phyloP scores from a whole-genome alignment of 2,329 filamentous ascomycete genomes.

The Akanthomyces dipterigenus region DNA sequence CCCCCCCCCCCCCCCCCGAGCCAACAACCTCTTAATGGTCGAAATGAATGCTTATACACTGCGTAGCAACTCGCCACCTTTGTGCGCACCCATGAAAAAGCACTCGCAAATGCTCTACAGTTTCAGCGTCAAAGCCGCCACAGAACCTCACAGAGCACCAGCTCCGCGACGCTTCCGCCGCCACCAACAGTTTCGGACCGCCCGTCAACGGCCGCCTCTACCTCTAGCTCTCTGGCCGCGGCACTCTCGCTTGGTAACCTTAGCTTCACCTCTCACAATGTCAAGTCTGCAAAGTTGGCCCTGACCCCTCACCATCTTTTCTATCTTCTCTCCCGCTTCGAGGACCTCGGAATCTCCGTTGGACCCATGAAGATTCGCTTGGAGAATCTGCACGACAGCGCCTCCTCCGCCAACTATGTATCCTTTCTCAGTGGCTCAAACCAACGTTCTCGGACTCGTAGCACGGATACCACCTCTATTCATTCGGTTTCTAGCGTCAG shows the following conservation, averaged over 20 bases:
- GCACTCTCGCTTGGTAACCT: constrained; percentile 82
- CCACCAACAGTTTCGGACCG: constrained; percentile 54
- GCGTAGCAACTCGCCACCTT: constrained; percentile 86
- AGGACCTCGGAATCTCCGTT: constrained; percentile 83
- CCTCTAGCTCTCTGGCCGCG: constrained; percentile 69
- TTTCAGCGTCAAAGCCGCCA: constrained; percentile 65
- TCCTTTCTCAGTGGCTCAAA: constrained; percentile 79
- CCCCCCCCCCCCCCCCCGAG: neutral
- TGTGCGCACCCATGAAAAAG: constrained; percentile 95
- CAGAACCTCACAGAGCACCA: constrained; percentile 60
- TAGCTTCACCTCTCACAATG: constrained; percentile 73
- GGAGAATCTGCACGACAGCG: constrained; percentile 87
- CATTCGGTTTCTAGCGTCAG: constrained; percentile 94
- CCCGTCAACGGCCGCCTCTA: constrained; percentile 60
- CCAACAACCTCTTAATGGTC: neutral
- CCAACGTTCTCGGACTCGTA: constrained; percentile 70
- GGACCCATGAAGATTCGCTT: constrained; percentile 94
- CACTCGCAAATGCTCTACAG: constrained; percentile 90
- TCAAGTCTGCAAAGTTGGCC: constrained; percentile 86
- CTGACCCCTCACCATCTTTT: constrained; percentile 95
- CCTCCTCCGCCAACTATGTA: constrained; percentile 84
- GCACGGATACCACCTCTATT: constrained; percentile 82
- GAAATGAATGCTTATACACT: constrained; percentile 25
- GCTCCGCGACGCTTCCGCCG: constrained; percentile 47
- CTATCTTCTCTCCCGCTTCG: constrained; percentile 90